Percentiles rank a stretch among this genome's conserved stretches.
Evolutionary conservation across 2,329 filamentous ascomycete genomes (phyloP).

Genomic region (Talaromyces sp.): DNA sequence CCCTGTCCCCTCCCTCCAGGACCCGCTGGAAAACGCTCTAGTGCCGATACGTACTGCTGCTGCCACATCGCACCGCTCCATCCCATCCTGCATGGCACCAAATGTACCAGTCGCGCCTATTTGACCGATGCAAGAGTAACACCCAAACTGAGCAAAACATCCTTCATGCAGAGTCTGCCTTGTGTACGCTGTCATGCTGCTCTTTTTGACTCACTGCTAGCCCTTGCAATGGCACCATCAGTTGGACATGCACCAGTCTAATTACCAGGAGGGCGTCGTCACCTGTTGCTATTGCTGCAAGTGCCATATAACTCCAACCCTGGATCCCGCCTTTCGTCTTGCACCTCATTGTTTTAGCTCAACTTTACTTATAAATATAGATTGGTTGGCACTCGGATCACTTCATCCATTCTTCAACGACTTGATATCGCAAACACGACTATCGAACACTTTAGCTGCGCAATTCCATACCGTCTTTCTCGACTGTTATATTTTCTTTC

Average conservation of each 20-base stretch:
- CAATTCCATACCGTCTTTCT: neutral
- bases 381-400: slow-evolving; percentile 3
- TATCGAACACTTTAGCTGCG: neutral
- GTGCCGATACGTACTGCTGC: neutral
- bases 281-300: slow-evolving; percentile 23
- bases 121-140: slow-evolving; percentile 15
- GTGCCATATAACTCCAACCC: slow-evolving; percentile 11
- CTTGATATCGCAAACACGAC: slow-evolving; percentile 7
- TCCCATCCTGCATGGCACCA: slow-evolving; percentile 16
- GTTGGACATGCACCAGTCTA: slow-evolving; percentile 24
- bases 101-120: slow-evolving; percentile 19
- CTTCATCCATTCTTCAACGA: neutral
- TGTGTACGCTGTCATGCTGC: slow-evolving; percentile 28
- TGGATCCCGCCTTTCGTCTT: slow-evolving; percentile 7
- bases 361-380: slow-evolving; percentile 11
- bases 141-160: slow-evolving; percentile 14
- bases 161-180: slow-evolving; percentile 34
- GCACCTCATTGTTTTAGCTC: neutral
- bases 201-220: slow-evolving; percentile 20
- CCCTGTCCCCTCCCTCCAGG: slow-evolving; percentile 12
- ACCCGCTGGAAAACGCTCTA: slow-evolving; percentile 13
- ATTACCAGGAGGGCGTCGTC: slow-evolving; percentile 27
- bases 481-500: neutral
- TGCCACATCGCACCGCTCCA: slow-evolving; percentile 16
- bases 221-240: slow-evolving; percentile 26